Conservation (phyloP, 2,329 filamentous ascomycete species). For the Fusarium sp. region DNA sequence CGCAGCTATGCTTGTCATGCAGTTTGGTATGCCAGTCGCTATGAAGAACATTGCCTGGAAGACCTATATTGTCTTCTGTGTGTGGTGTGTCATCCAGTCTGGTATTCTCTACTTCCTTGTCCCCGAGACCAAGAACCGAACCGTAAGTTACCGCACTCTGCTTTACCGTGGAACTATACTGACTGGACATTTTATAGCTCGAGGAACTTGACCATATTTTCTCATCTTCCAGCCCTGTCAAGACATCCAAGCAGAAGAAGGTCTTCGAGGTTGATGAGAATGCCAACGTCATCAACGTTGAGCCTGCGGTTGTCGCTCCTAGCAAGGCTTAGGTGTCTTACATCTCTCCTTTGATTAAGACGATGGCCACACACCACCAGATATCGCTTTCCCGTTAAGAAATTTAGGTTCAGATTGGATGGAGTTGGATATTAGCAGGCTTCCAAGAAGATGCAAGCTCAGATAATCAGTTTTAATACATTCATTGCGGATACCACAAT, state of each 20-base stretch:
- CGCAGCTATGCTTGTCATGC: slow-evolving; percentile 53
- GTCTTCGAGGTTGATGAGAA: slow-evolving; percentile 37
- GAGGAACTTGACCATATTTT: slow-evolving; percentile 48
- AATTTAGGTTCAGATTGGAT: slow-evolving; percentile 8
- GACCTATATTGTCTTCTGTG: slow-evolving; percentile 67
- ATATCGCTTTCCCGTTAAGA: neutral
- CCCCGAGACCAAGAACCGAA: slow-evolving; percentile 66
- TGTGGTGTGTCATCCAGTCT: slow-evolving; percentile 61
- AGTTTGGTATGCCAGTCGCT: slow-evolving; percentile 63
- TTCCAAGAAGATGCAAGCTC: neutral
- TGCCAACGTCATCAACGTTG: slow-evolving; percentile 43
- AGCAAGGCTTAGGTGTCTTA: slow-evolving; percentile 1
- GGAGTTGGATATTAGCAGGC: neutral
- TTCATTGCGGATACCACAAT: neutral
- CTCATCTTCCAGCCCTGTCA: slow-evolving; percentile 40
- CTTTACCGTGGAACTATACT: neutral
- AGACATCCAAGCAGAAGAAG: slow-evolving; percentile 43
- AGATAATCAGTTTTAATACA: slow-evolving; percentile 21
- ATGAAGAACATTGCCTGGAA: slow-evolving; percentile 67
- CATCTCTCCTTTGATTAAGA: neutral
- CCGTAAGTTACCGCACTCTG: slow-evolving; percentile 39
- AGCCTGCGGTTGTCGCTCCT: slow-evolving; percentile 7
- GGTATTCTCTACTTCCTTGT: slow-evolving; percentile 64
- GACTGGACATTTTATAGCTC: slow-evolving; percentile 20
- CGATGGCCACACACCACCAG: neutral